These are phyloP conservation scores for Apiotrichum sp. DNA, from an alignment of 1,284 basidiomycete genomes.

Conservation along the genomic window DNA sequence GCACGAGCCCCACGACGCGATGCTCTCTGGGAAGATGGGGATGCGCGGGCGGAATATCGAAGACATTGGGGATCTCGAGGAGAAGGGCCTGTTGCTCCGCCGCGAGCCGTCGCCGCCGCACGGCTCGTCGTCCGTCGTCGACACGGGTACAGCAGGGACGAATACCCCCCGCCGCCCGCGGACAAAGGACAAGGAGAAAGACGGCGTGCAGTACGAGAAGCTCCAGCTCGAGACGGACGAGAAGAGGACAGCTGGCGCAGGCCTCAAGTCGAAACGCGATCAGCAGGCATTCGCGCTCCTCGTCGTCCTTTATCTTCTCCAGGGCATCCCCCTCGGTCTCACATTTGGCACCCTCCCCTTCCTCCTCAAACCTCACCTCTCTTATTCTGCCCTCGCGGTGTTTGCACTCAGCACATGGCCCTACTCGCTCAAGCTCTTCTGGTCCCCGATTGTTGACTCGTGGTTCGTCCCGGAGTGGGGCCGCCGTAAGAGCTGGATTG, in stretches of 20 bases:
- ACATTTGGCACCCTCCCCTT: conserved; percentile 84
- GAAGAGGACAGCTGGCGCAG: conserved; percentile 13
- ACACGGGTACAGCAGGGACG: neutral
- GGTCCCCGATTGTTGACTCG: conserved; percentile 97
- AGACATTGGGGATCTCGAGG: conserved; percentile 36
- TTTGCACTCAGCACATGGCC: conserved; percentile 94
- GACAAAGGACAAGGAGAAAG: neutral
- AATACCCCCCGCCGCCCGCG: neutral
- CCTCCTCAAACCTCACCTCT: conserved; percentile 86
- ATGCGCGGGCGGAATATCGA: conserved; percentile 35
- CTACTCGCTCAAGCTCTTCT: conserved; percentile 93
- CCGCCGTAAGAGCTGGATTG: conserved; percentile 97
- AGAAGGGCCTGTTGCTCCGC: conserved; percentile 34
- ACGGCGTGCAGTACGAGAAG: conserved; percentile 21
- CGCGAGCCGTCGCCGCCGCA: neutral
- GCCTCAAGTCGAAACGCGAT: conserved; percentile 51
- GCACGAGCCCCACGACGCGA: neutral
- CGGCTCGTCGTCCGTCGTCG: neutral
- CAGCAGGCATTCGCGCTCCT: conserved; percentile 79
- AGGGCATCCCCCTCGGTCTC: conserved; percentile 84
- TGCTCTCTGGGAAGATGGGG: conserved; percentile 10
- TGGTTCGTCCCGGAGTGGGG: conserved; percentile 68
- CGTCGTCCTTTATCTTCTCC: conserved; percentile 70
- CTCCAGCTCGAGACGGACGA: conserved; percentile 20
- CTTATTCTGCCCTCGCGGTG: conserved; percentile 91